These are phyloP conservation scores for Cystobasidium tubakii DNA, from an alignment of 768 basidiomycete species.

Conservation along the genomic window DNA sequence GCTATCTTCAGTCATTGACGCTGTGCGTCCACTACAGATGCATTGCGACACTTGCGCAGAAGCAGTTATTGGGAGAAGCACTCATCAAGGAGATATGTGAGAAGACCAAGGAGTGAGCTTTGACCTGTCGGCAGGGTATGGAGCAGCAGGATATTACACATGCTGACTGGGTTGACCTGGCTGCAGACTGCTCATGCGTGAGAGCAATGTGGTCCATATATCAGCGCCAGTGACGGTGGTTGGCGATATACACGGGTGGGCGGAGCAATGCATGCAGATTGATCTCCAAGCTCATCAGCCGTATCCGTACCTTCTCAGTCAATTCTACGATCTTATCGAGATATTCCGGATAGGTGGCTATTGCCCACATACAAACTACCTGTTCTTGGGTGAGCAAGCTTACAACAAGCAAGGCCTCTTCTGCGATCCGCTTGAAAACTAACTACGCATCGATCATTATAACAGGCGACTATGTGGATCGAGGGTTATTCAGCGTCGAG, in stretches of 20 bases:
- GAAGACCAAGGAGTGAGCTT: conserved; percentile 78
- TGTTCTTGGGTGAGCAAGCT: conserved; percentile 74
- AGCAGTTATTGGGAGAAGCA: conserved; percentile 86
- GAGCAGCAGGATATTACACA: not conserved
- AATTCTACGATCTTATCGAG: conserved; percentile 99
- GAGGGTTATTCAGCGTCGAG: conserved; percentile 95
- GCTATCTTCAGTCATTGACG: not conserved
- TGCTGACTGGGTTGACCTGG: not conserved
- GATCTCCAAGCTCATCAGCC: not conserved
- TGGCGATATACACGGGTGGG: conserved; percentile 97
- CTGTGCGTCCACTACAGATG: conserved; percentile 15
- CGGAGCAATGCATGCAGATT: not conserved
- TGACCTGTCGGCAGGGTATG: not conserved
- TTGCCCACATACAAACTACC: conserved; percentile 92
- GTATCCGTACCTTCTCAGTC: conserved; percentile 56
- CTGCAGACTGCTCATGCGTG: conserved; percentile 75
- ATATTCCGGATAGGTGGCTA: conserved; percentile 98
- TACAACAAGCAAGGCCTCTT: not conserved
- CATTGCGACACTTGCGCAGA: conserved; percentile 43
- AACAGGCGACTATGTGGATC: conserved; percentile 98
- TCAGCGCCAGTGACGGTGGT: conserved; percentile 95
- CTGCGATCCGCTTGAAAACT: too few species aligned
- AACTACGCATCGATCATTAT: too few species aligned
- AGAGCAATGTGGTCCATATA: conserved; percentile 96
- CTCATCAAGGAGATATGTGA: conserved; percentile 97